phyloP scores from a whole-genome alignment of 1,284 basidiomycete species.

The Inonotus hispidus region DNA sequence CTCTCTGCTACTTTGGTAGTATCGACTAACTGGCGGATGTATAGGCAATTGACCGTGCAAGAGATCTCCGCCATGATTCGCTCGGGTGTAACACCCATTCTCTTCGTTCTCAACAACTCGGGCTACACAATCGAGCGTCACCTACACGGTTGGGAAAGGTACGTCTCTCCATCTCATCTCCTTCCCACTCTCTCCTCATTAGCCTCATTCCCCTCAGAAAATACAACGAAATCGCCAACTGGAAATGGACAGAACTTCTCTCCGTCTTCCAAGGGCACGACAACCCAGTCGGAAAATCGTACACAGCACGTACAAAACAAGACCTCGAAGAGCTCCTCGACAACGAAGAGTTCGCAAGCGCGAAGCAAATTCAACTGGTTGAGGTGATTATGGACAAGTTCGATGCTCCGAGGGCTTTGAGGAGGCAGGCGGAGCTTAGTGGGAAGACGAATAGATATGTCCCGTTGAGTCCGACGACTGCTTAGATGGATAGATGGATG shows the following conservation, averaged over 20 bases:
- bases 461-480: not conserved
- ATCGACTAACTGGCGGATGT: not conserved
- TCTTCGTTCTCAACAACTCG: slow-evolving; percentile 86
- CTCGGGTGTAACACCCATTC: slow-evolving; percentile 63
- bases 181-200: not conserved
- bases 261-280: slow-evolving; percentile 45
- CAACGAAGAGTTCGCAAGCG: slow-evolving; percentile 49
- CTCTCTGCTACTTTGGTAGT: not conserved
- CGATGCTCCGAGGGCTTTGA: slow-evolving; percentile 68
- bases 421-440: slow-evolving; percentile 46
- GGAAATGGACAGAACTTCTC: slow-evolving; percentile 64
- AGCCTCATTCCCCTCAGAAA: slow-evolving; percentile 36
- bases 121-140: slow-evolving; percentile 87
- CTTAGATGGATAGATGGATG: not conserved
- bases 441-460: slow-evolving; percentile 42
- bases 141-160: slow-evolving; percentile 59
- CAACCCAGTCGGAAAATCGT: slow-evolving; percentile 56
- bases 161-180: slow-evolving; percentile 14
- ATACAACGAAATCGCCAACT: slow-evolving; percentile 71
- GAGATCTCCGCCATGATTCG: slow-evolving; percentile 78
- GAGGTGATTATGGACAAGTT: slow-evolving; percentile 72
- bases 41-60: slow-evolving; percentile 67
- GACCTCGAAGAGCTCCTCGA: slow-evolving; percentile 63
- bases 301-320: slow-evolving; percentile 56
- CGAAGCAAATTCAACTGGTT: slow-evolving; percentile 68